phyloP scores from a whole-genome alignment of 116 monocot species.

The Dioscorea cayenensis region DNA sequence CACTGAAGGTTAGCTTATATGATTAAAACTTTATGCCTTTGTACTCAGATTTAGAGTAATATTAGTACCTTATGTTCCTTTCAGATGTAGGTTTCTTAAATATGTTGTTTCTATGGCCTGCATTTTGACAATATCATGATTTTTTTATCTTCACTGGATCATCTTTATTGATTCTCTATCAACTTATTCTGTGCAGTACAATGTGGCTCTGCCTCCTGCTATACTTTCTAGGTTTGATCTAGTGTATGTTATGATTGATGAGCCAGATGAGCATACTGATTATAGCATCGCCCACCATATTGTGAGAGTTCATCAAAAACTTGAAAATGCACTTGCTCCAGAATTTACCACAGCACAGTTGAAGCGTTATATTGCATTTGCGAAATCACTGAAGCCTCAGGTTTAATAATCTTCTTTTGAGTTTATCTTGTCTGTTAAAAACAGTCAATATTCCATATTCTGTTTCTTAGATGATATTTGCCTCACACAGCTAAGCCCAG shows the following conservation, averaged over 20 bases:
- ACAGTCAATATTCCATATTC: background rate
- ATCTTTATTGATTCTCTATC: background rate
- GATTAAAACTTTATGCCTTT: background rate
- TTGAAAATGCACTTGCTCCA: constrained; percentile 88
- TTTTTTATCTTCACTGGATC: background rate
- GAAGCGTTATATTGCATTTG: constrained; percentile 86
- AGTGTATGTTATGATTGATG: constrained; percentile 98
- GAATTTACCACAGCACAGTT: constrained; percentile 79
- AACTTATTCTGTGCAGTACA: constrained; percentile 57
- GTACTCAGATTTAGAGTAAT: background rate
- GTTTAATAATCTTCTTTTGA: constrained; percentile 12
- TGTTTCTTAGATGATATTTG: constrained; percentile 2
- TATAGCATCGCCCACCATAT: constrained; percentile 97
- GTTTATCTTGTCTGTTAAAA: background rate
- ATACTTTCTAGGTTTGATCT: constrained; percentile 97
- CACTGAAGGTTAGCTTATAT: constrained; percentile 54
- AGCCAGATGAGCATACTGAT: constrained; percentile 92
- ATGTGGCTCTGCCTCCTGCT: constrained; percentile 96
- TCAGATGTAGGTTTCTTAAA: too few relatives aligned
- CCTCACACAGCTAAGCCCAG: constrained; percentile 62
- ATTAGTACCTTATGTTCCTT: background rate
- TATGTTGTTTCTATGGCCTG: background rate
- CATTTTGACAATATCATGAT: background rate
- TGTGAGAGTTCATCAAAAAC: constrained; percentile 94
- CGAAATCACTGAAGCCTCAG: constrained; percentile 88